These are phyloP conservation scores for Astrothelium subdiscretum DNA, from an alignment of 495 filamentous ascomycete species.

Conservation along the genomic window DNA sequence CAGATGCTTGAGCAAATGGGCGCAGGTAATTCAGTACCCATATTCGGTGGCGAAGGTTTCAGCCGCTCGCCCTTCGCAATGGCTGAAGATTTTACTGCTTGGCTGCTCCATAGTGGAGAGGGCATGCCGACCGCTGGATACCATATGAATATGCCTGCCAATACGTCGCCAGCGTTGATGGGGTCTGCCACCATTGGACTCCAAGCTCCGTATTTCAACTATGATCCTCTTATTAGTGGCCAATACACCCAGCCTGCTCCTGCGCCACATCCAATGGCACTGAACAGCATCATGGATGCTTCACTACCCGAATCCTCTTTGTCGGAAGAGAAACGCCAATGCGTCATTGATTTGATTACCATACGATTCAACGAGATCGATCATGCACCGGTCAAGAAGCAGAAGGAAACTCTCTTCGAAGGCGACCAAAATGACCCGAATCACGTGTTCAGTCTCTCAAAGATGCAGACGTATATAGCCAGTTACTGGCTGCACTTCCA, in stretches of 20 bases:
- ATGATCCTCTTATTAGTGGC: conserved; percentile 19
- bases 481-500: conserved; percentile 95
- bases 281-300: conserved; percentile 80
- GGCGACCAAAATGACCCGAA: conserved; percentile 59
- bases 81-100: conserved; percentile 85
- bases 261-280: conserved; percentile 73
- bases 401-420: conserved; percentile 66
- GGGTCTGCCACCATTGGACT: conserved; percentile 5
- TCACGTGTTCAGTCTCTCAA: conserved; percentile 77
- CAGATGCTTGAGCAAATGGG: conserved; percentile 15
- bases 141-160: background rate
- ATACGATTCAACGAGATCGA: conserved; percentile 72
- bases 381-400: conserved; percentile 58
- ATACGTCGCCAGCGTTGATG: background rate
- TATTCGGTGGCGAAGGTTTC: conserved; percentile 49
- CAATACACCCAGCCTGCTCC: conserved; percentile 20
- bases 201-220: conserved; percentile 24
- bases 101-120: conserved; percentile 48
- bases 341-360: conserved; percentile 76
- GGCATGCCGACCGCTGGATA: background rate
- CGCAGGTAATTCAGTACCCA: conserved; percentile 27
- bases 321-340: conserved; percentile 76
- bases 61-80: conserved; percentile 81
- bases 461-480: conserved; percentile 91
- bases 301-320: conserved; percentile 62